Evolutionary conservation across 129 eudicot species (phyloP).

Genomic region (Helianthus tuberosus): DNA sequence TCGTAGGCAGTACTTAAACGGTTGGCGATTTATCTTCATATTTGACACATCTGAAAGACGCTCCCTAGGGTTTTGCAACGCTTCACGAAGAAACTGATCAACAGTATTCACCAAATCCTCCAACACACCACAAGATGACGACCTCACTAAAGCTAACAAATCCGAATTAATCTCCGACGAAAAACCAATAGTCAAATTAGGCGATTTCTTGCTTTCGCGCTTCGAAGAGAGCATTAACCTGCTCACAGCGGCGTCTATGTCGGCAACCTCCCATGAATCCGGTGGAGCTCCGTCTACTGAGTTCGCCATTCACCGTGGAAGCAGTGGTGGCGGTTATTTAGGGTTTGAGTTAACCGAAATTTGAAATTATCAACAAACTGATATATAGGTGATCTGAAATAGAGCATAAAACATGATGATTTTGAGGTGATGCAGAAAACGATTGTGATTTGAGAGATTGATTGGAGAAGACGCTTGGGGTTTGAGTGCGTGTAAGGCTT

Average conservation of each 20-base stretch:
- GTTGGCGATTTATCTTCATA: too few species aligned
- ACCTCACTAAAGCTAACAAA: too few species aligned
- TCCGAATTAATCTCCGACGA: constrained; percentile 23
- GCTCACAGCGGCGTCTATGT: constrained; percentile 74
- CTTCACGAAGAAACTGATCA: constrained; percentile 92
- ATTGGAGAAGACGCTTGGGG: too few species aligned
- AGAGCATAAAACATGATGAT: too few species aligned
- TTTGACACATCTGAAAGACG: constrained; percentile 81
- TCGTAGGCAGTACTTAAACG: too few species aligned
- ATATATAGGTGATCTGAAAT: too few species aligned
- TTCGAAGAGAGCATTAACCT: constrained; percentile 59
- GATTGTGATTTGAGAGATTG: too few species aligned
- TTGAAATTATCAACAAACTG: too few species aligned
- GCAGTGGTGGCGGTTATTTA: constrained; percentile 5
- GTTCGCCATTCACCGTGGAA: constrained; percentile 57
- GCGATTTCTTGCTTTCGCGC: constrained; percentile 25
- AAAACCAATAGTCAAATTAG: constrained; percentile 12
- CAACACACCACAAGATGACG: constrained; percentile 37
- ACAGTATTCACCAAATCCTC: constrained; percentile 65
- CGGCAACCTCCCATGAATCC: constrained; percentile 94
- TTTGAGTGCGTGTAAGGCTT: too few species aligned
- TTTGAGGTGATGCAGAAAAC: too few species aligned
- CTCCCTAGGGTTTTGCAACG: constrained; percentile 92
- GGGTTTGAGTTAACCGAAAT: too few species aligned
- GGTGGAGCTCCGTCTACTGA: constrained; percentile 54